Evolutionary conservation across 2,329 filamentous ascomycete genomes (phyloP), one percentile per base, ranked within the genome.

Genomic region (Claviceps purpurea): DNA sequence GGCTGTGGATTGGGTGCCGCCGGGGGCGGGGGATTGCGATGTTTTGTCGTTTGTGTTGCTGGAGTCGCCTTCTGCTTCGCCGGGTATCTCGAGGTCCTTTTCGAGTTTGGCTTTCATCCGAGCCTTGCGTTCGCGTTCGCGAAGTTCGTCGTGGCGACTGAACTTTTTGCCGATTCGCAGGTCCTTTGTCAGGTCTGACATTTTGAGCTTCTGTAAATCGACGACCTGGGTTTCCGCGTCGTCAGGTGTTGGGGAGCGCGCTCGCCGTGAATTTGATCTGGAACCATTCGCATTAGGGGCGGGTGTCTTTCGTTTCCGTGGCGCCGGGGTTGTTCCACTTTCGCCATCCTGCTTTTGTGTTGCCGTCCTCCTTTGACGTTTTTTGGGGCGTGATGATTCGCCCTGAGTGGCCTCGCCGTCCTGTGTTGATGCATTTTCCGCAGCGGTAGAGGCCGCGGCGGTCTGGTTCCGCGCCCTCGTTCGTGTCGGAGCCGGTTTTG

Each of bases 81-180:
- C 55, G 11, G 54, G 51, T n/a, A 55, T 61, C 34, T 58, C 64
- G 22, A 55, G 54, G 34, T 61, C 60, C 30, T 62, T 62, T 26
- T 56, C 58, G 10, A 59, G 49, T 52, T 66, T 69, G 14, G 59
- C 54, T 50, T 64, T 68, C 20, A 64, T 47, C 22, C 63, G 63
- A n/a, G 60, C 60, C 51, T 73, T 69, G 49, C 76, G 70, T 68
- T 87, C 77, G 44, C 87, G 80, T 57, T 82, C 75, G 43, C 81
- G 79, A 59, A 93, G 82, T 60, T 85, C 81, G 59, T 82, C 80
- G 58, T 89, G 85, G 3, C 83, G 77, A 60, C 82, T 83, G 52
- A 88, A 90, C 54, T 84, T 82, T 64, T 85, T 87, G 53, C 87
- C 87, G 52, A 84, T 83, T 22, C 76, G 75, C 50, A 85, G 70